Base-by-base conservation (phyloP, 768 basidiomycete species). In the Naganishia onofrii region DNA sequence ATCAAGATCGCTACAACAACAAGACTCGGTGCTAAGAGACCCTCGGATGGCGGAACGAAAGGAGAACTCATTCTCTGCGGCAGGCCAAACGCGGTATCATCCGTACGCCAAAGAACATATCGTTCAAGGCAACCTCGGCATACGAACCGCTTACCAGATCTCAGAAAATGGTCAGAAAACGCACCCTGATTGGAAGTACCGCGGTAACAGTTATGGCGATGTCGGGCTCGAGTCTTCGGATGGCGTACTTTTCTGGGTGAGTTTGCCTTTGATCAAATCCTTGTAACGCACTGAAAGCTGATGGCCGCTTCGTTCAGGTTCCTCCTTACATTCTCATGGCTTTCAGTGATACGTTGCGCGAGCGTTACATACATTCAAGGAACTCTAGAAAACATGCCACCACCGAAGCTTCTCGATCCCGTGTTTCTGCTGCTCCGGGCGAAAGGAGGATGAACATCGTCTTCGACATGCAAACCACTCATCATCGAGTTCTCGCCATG, bases 401-500 rank as follows among this genome's bases (percentile, higher is more conserved):
- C 15, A 53, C 15, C 52, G 32, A 55, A 28, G 54, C 54, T 55
- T 55, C 54, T 55, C 54, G 13, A 29, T 21, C 48, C 23, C 54
- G 54, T 15, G 29, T 7, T 8, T 29, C 36, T 42, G 60, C 17
- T 36, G 34, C n/a, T 36, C 21, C 57, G 23, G 42, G 13, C 60
- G 60, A 28, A 36, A 26, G 2, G n/a, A 36, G 38, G 26, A 26
- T 1, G 13, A 5, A 42, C 42, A 63, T 63, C 23, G 38, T 26
- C 60, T 42, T 63, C 42, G 26, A 42, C 21, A n/a, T 42, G 36
- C 23, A 21, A 2, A 36, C 19, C 17, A 44, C 60, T 28, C 60
- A 63, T 63, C 60, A 63, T 29, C 60, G 60, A 2, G 60, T 63
- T 29, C 60, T 63, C 60, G 60, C 36, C 9, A 36, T 42, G 36